These are phyloP conservation scores for Scutellaria baicalensis DNA, from an alignment of 257 asterid species.

Conservation along the genomic window DNA sequence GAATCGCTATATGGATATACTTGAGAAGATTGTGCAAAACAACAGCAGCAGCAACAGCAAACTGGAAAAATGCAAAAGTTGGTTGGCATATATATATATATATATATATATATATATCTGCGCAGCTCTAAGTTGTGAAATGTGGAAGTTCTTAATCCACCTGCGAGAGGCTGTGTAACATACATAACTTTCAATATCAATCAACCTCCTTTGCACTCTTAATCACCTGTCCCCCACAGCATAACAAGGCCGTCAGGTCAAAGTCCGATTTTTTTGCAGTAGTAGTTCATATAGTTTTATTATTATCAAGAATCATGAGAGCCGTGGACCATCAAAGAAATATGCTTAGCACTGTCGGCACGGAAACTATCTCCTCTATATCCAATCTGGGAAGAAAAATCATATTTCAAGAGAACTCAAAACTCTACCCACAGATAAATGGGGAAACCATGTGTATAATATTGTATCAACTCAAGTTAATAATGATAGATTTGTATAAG, in stretches of 20 bases:
- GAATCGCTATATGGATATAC: not conserved
- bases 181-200: slow-evolving; percentile 19
- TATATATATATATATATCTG: not conserved
- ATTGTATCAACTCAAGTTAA: slow-evolving; percentile 3
- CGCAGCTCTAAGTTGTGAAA: not conserved
- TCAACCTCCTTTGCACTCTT: slow-evolving; percentile 61
- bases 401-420: slow-evolving; percentile 33
- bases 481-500: not conserved
- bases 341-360: slow-evolving; percentile 62
- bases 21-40: not conserved
- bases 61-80: not conserved
- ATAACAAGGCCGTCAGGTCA: slow-evolving; percentile 49
- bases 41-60: too few relatives aligned
- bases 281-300: slow-evolving; percentile 22
- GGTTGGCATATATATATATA: not conserved
- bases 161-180: not conserved
- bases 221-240: slow-evolving; percentile 59
- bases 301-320: slow-evolving; percentile 52
- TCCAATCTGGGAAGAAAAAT: slow-evolving; percentile 64
- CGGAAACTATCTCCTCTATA: slow-evolving; percentile 58
- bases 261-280: slow-evolving; percentile 32
- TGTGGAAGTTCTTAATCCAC: not conserved
- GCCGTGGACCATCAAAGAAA: slow-evolving; percentile 60
- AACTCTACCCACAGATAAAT: slow-evolving; percentile 24
- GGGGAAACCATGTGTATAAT: slow-evolving; percentile 11